Base-by-base conservation (phyloP, 495 filamentous ascomycete genomes). In the Pyrenula aspistea region DNA sequence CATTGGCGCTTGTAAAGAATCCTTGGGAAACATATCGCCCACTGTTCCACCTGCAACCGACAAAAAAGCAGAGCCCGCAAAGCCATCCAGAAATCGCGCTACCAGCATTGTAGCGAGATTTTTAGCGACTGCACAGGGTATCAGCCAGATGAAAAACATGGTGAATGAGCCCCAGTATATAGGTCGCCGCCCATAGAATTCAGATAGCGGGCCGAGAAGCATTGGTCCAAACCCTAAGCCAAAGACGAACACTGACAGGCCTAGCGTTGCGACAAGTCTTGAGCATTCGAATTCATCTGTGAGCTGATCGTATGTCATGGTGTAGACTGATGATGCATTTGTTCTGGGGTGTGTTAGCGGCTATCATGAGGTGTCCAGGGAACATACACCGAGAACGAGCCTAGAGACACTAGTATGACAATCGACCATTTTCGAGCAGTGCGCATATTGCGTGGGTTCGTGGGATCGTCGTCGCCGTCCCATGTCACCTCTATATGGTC, bases 1-100 rank as follows among this genome's bases (percentile, higher is more conserved):
- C 85, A 89, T 88, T 2, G 85, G 86, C 25, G 78, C 76, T 55
- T 81, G 82, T 53, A 96, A 83, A 53, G 91, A 79, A 51, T 88
- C 75, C 22, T 82, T 82, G 15, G 73, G 72, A 67, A 96, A 97
- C 70, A 96, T 71, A 66, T 98, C 91, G 10, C 89, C 91, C 2
- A 96, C 87, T 1, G 90, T 95, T 0, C 91, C 92, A 24, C 93
- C 92, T 2, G 91, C 87, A 2, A 97, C 92, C 55, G 82, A 86
- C 53, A 98, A 70, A 67, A 98, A 97, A 1, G 92, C 91, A 58
- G 82, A 86, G 4, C 93, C 92, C 0, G 89, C 79, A 15, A 96
- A 67, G 0, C 93, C 93, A 62, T 86, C 83, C 60, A 98, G 78
- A 64, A 97, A 96, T 2, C 93, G 83, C 21, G 80, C 79, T 12